Percentiles rank a stretch among this genome's conserved stretches.
phyloP scores from a whole-genome alignment of 768 basidiomycete genomes.

The Mycena vulgaris region DNA sequence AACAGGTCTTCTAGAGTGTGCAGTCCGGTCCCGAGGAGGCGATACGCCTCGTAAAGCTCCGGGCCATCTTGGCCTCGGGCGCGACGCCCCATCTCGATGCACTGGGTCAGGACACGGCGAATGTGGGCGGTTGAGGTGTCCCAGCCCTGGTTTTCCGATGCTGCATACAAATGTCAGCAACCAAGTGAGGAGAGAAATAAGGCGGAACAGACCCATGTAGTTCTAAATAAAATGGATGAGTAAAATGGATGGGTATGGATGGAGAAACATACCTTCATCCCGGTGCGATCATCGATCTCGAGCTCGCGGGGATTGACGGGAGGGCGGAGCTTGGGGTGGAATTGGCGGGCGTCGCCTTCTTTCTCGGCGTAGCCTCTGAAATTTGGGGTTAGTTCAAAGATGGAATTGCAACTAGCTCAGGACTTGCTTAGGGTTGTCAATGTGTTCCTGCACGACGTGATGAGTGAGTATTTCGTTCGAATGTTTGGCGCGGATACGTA shows the following conservation, averaged over 20 bases:
- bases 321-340: conserved; percentile 80
- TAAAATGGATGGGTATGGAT: background rate
- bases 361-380: conserved; percentile 76
- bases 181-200: background rate
- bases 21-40: conserved; percentile 77
- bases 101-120: conserved; percentile 71
- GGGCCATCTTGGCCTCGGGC: conserved; percentile 66
- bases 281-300: conserved; percentile 81
- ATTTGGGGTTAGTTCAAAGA: background rate
- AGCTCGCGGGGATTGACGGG: conserved; percentile 82
- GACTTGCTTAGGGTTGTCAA: conserved; percentile 80
- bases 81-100: conserved; percentile 79
- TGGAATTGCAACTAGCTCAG: background rate
- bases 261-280: conserved; percentile 83
- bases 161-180: background rate
- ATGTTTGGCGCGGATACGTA: conserved; percentile 54
- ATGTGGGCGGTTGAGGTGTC: conserved; percentile 83
- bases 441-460: conserved; percentile 68
- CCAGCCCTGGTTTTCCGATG: conserved; percentile 76
- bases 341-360: conserved; percentile 80
- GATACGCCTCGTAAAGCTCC: conserved; percentile 78
- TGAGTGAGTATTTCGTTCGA: conserved; percentile 7
- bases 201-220: conserved; percentile 67
- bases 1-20: conserved; percentile 83
- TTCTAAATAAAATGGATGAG: conserved; percentile 59